Conservation (phyloP, 179 eudicot genomes). For the Vitellaria paradoxa region DNA sequence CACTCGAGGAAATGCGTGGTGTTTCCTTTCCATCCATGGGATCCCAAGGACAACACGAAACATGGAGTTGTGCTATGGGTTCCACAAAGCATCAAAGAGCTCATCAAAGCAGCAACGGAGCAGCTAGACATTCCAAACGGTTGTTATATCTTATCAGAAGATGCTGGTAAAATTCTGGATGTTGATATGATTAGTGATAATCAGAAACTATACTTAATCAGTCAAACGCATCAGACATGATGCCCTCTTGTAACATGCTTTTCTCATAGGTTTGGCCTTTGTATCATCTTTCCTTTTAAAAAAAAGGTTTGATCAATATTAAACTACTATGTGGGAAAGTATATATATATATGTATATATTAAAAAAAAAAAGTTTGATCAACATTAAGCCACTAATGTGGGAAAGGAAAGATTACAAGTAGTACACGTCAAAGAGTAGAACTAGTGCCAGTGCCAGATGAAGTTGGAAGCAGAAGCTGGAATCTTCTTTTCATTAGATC, state of each 20-base stretch:
- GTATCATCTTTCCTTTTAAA: background rate
- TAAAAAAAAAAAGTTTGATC: too few relatives aligned
- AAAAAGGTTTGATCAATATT: background rate
- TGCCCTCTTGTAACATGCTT: background rate
- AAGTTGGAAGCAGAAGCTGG: background rate
- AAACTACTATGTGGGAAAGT: background rate
- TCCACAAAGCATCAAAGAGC: slow-evolving; percentile 64
- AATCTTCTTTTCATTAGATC: background rate
- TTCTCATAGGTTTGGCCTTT: background rate
- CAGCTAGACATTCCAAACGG: slow-evolving; percentile 35
- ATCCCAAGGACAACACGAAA: slow-evolving; percentile 33
- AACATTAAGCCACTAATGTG: too few relatives aligned
- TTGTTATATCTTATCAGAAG: slow-evolving; percentile 64
- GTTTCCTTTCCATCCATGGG: slow-evolving; percentile 76
- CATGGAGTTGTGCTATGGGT: slow-evolving; percentile 80
- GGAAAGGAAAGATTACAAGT: background rate
- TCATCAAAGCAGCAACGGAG: slow-evolving; percentile 50
- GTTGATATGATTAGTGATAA: slow-evolving; percentile 66
- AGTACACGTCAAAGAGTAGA: background rate
- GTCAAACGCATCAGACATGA: slow-evolving; percentile 31
- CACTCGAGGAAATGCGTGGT: slow-evolving; percentile 67
- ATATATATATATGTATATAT: too few relatives aligned
- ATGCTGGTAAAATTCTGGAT: slow-evolving; percentile 75
- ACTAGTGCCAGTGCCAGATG: background rate
- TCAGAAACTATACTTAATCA: slow-evolving; percentile 72